These are phyloP conservation scores for Gossypium laxum DNA, from an alignment of 441 rosid species.

Conservation along the genomic window DNA sequence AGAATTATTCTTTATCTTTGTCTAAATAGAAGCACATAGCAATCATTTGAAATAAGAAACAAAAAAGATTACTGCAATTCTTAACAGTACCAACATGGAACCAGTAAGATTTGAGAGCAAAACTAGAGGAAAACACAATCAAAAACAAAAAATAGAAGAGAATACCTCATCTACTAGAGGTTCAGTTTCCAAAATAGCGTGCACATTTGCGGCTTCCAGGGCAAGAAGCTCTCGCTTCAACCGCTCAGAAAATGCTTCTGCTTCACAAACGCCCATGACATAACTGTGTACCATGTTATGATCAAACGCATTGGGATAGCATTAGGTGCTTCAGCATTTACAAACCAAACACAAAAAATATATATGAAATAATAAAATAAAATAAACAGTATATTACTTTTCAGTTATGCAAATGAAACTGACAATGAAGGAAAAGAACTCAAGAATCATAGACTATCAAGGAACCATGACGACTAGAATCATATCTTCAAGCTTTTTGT, in stretches of 20 bases:
- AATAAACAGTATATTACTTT: background rate
- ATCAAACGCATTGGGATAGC: conserved; percentile 13
- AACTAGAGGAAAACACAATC: conserved; percentile 9
- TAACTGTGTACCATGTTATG: conserved; percentile 45
- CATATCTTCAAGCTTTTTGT: background rate
- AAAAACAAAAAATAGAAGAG: conserved; percentile 9
- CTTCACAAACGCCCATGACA: conserved; percentile 97
- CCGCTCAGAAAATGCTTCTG: conserved; percentile 97
- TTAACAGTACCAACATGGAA: background rate
- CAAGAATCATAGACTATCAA: background rate
- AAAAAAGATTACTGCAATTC: background rate
- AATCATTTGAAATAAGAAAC: background rate
- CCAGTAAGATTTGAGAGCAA: background rate
- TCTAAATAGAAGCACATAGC: background rate
- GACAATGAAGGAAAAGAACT: background rate
- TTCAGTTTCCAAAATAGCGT: conserved; percentile 95
- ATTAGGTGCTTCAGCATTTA: background rate
- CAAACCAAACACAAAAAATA: background rate
- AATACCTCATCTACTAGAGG: conserved; percentile 80
- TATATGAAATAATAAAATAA: background rate
- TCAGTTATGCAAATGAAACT: background rate
- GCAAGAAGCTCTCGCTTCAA: conserved; percentile 79
- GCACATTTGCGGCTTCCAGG: conserved; percentile 96
- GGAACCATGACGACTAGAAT: background rate
- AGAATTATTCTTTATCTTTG: background rate